Evolutionary conservation across 306 rosid species (phyloP).

Genomic region (Notholithocarpus densiflorus): DNA sequence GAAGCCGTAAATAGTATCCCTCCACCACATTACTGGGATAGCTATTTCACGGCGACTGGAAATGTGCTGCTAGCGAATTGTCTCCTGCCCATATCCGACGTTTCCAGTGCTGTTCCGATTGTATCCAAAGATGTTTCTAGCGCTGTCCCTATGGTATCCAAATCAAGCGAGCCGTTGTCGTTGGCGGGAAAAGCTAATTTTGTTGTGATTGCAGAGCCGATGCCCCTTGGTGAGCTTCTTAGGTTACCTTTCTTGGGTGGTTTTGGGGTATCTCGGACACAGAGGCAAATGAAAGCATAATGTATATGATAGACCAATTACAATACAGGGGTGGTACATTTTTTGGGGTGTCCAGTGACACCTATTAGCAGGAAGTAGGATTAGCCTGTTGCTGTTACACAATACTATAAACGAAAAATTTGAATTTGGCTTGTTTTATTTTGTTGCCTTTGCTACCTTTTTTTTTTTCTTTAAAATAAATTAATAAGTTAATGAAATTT

Average conservation of each 20-base stretch:
- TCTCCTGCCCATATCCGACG: slow-evolving; percentile 52
- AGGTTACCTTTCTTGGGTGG: slow-evolving; percentile 38
- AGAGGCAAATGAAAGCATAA: slow-evolving; percentile 17
- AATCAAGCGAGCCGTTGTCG: slow-evolving; percentile 8
- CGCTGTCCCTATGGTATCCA: slow-evolving; percentile 16
- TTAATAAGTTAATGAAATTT: too few relatives aligned
- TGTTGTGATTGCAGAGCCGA: slow-evolving; percentile 29
- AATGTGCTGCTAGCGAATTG: slow-evolving; percentile 74
- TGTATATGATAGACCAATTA: slow-evolving; percentile 16
- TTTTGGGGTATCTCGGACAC: slow-evolving; percentile 17
- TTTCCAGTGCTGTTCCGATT: slow-evolving; percentile 61
- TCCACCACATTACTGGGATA: slow-evolving; percentile 36
- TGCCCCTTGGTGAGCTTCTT: slow-evolving; percentile 46
- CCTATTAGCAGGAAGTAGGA: neutral
- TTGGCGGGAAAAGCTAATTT: slow-evolving; percentile 17
- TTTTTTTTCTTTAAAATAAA: neutral
- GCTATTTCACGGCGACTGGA: slow-evolving; percentile 26
- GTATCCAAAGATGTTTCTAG: neutral
- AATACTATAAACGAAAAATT: neutral
- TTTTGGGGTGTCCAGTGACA: neutral
- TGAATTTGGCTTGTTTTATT: neutral
- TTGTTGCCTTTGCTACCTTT: neutral
- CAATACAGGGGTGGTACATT: neutral
- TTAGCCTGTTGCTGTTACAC: neutral
- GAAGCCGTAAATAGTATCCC: slow-evolving; percentile 42